A percentile compares a stretch with the other conserved stretches of the same genome.
These are phyloP conservation scores for Sonneratia alba DNA, from an alignment of 345 rosid genomes.

Conservation along the genomic window DNA sequence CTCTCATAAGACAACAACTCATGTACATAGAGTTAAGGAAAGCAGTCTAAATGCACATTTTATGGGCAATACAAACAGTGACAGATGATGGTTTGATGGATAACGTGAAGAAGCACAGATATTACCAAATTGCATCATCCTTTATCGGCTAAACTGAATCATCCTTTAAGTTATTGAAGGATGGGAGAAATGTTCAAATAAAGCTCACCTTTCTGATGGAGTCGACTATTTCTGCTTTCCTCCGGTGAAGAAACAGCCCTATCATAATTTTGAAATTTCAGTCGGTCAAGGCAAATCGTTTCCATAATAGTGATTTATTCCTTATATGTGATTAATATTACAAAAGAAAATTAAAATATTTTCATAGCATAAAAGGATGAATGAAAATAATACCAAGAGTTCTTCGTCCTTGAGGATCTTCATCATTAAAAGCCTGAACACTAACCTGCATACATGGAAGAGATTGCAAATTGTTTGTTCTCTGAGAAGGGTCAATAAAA, in stretches of 20 bases:
- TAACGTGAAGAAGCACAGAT: no score
- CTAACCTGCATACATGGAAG: slow-evolving; percentile 49
- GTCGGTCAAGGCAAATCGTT: neutral
- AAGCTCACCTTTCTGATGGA: slow-evolving; percentile 63
- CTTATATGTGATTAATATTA: neutral
- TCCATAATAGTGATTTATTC: neutral
- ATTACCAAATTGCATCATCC: no score
- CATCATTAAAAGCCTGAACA: slow-evolving; percentile 88
- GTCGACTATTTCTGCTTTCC: slow-evolving; percentile 78
- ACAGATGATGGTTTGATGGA: neutral
- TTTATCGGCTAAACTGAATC: neutral
- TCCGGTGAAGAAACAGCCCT: slow-evolving; percentile 93
- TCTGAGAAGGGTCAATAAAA: neutral
- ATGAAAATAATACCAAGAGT: slow-evolving; percentile 56
- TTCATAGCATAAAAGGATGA: neutral
- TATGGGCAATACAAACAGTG: neutral
- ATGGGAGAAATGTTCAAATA: slow-evolving; percentile 3
- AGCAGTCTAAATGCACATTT: neutral
- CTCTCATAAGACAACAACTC: neutral
- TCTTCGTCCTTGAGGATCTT: slow-evolving; percentile 96
- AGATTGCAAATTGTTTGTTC: neutral
- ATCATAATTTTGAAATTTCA: slow-evolving; percentile 13
- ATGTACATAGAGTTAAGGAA: neutral
- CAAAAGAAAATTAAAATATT: neutral
- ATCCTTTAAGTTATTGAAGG: neutral